phyloP scores from a whole-genome alignment of 192 early-diverging fungal species.

The Backusella australiensis region DNA sequence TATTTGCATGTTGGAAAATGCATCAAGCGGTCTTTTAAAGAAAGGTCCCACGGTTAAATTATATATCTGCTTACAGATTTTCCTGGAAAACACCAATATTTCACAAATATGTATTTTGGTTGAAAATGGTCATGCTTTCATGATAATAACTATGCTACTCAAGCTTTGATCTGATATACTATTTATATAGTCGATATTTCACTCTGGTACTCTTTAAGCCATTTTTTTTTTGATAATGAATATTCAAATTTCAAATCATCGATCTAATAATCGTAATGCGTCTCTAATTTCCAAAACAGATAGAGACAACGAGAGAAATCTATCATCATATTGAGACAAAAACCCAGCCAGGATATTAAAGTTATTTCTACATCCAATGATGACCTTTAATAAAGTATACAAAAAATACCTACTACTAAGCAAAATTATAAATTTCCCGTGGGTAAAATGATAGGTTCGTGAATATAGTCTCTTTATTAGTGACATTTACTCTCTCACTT shows the following conservation, averaged over 20 bases:
- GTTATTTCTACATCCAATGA: background rate
- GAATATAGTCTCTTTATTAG: background rate
- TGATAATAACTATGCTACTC: too few relatives aligned
- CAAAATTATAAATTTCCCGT: background rate
- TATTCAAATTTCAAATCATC: background rate
- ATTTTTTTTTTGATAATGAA: background rate
- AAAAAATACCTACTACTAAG: background rate
- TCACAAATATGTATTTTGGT: too few relatives aligned
- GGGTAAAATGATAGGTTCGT: background rate
- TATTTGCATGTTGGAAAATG: too few relatives aligned
- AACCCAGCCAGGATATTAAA: background rate
- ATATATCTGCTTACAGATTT: background rate
- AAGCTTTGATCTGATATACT: background rate
- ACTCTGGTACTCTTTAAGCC: background rate
- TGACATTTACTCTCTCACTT: background rate
- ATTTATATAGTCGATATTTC: background rate
- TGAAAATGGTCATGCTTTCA: too few relatives aligned
- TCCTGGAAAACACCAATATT: too few relatives aligned
- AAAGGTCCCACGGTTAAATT: background rate
- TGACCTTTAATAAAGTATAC: background rate
- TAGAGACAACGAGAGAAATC: background rate
- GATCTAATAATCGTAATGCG: background rate
- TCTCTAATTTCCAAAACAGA: background rate
- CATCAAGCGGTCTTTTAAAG: background rate
- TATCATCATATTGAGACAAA: background rate